A percentile compares a stretch with the other conserved stretches of the same genome.
These are phyloP conservation scores for Neoconidiobolus thromboides DNA, from an alignment of 371 early-diverging fungal genomes.

Conservation along the genomic window DNA sequence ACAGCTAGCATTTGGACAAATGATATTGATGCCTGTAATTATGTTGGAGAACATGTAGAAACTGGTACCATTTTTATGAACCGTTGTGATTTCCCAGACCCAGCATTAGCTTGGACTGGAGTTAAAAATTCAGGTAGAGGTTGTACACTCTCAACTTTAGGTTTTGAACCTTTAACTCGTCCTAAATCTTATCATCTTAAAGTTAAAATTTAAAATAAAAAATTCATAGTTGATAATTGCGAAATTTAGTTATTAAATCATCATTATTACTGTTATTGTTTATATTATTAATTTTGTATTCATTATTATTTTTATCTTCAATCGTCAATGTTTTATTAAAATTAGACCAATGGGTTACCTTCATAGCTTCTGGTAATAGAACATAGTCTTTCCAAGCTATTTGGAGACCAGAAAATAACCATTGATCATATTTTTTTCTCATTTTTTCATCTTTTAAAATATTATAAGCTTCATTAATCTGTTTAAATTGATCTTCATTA, in stretches of 20 bases:
- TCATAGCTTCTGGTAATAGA: too few species aligned
- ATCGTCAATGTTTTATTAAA: too few species aligned
- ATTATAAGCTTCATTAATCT: neutral
- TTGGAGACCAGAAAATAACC: too few species aligned
- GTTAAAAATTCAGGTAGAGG: constrained; percentile 66
- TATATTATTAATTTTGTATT: too few species aligned
- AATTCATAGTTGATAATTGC: too few species aligned
- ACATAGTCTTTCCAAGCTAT: too few species aligned
- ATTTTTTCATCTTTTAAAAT: neutral
- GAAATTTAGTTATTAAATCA: too few species aligned
- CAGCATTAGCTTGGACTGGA: constrained; percentile 64
- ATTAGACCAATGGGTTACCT: too few species aligned
- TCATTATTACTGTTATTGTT: too few species aligned
- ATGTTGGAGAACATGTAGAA: constrained; percentile 46
- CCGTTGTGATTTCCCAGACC: constrained; percentile 64
- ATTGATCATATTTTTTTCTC: neutral
- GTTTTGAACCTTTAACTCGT: constrained; percentile 8
- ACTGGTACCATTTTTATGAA: constrained; percentile 79
- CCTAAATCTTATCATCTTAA: constrained; percentile 52
- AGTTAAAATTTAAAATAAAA: neutral
- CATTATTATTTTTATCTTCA: too few species aligned
- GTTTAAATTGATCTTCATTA: neutral
- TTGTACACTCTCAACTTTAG: constrained; percentile 29
- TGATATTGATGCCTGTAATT: constrained; percentile 31
- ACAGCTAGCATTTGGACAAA: constrained; percentile 74